Base-by-base conservation (phyloP, 106 monocot species). In the Dioscorea zingiberensis region DNA sequence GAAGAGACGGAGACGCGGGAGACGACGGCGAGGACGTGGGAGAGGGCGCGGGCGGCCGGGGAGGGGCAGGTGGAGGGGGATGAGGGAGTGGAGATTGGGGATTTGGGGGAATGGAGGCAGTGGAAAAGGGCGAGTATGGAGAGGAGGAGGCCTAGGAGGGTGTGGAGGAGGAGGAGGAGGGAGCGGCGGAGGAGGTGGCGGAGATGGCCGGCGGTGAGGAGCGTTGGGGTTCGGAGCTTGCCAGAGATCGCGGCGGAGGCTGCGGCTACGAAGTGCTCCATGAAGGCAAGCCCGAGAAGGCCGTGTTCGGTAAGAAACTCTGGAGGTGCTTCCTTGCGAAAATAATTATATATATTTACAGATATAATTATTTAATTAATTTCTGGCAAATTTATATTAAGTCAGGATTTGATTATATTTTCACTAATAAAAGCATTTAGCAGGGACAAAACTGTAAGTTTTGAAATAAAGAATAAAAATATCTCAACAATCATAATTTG, bases 1-100 rank as follows among this genome's bases (percentile, higher is more conserved):
- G 87, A 84, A 51, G 87, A 54, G 45, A 75, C 80, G 28, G 87
- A 84, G 63, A 81, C 65, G 69, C 68, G 30, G 44, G 80, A 70
- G 38, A 84, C 62, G 27, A 71, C 65, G 72, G 74, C 62, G 61
- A 88, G 80, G 30, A 84, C 75, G 69, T 75, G 80, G 4, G 74
- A 74, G 51, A 88, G 80, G 59, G 80, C 77, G 55, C 87, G 80
- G 7, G 49, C 73, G 15, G 73, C 55, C 22, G 61, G 22, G 9
- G 71, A 29, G 63, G 26, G 23, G 5, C 17, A 47, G 13, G 24
- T 28, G 38, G 21, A 38, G 13, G n/a, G 47, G 38, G 14, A 44
- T 18, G 3, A 2, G 49, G 65, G 32, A 12, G 23, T 4, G 67
- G 54, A 6, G 45, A 25, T 16, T 3, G 56, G 13, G 51, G 27